Base-by-base conservation (phyloP, 2,329 filamentous ascomycete genomes). In the Daldinia sp. region DNA sequence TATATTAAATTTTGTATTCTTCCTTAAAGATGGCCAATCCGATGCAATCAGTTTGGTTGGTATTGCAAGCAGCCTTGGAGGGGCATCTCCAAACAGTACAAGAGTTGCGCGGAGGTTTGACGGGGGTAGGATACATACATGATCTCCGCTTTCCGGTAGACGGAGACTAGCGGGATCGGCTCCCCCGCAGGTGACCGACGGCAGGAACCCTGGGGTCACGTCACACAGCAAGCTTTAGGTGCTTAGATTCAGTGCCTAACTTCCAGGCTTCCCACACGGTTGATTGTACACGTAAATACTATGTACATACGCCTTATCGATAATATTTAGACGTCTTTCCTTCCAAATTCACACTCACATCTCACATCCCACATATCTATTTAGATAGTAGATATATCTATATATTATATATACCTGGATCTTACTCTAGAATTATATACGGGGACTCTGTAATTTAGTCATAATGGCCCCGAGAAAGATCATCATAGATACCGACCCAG, bases 401-500 rank as follows among this genome's bases (percentile, higher is more conserved):
- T n/a, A 27, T 27, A 45, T 45, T 27, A 4, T 45, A 27, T 27
- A 5, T 13, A n/a, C 13, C 13, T 9, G 7, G 15, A 13, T 45
- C 1, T 15, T 45, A 3, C 39, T 45, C 21, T 15, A 27, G 21
- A 45, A 27, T 45, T 45, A 27, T 15, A 32, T 3, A 15, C 15
- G 15, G 13, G 15, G 7, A 39, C 3, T 39, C 35, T 19, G 8
- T 3, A 19, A 39, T 4, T 17, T 13, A 35, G 29, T 59, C 66
- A 66, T 47, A 58, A 91, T 92, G 89, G 82, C 86, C 57, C 85
- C 88, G 25, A 87, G 87, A 71, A 87, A 86, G 72, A 89, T 99
- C 70, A 97, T 99, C 72, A 95, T 99, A 72, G 95, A 99, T 75
- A 98, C 94, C 2, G 95, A 98, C 76, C 94, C 94, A 69, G 80